phyloP scores from a whole-genome alignment of 2,329 filamentous ascomycete species.

The Trichoderma endophyticum region DNA sequence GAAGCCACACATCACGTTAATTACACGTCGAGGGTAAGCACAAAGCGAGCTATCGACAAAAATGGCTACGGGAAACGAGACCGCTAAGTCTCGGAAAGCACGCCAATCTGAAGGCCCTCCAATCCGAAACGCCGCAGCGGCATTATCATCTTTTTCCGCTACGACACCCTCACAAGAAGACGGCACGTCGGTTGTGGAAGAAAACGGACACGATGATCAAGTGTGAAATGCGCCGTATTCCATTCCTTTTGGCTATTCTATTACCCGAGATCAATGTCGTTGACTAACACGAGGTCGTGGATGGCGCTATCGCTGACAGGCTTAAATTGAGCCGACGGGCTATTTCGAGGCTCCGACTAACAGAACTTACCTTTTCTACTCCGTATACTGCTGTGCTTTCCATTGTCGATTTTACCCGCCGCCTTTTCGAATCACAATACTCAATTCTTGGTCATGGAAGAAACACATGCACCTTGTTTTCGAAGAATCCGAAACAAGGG shows the following conservation, averaged over 20 bases:
- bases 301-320: background rate
- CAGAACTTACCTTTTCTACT: background rate
- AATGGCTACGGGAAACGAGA: background rate
- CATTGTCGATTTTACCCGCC: background rate
- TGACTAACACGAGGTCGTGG: background rate
- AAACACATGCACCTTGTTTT: background rate
- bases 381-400: background rate
- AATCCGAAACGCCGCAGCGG: background rate
- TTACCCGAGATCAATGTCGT: background rate
- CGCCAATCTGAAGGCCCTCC: background rate
- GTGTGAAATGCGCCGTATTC: background rate
- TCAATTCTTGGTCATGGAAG: background rate
- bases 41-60: background rate
- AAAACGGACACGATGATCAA: background rate
- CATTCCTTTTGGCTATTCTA: background rate
- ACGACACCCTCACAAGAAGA: background rate
- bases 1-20: background rate
- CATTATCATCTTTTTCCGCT: background rate
- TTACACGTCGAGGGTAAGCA: background rate
- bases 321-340: conserved; percentile 1
- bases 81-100: background rate
- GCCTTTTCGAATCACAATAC: background rate
- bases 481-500: background rate
- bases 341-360: background rate
- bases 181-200: background rate